phyloP scores from a whole-genome alignment of 2,329 filamentous ascomycete genomes.

The Sphaerulina musiva region DNA sequence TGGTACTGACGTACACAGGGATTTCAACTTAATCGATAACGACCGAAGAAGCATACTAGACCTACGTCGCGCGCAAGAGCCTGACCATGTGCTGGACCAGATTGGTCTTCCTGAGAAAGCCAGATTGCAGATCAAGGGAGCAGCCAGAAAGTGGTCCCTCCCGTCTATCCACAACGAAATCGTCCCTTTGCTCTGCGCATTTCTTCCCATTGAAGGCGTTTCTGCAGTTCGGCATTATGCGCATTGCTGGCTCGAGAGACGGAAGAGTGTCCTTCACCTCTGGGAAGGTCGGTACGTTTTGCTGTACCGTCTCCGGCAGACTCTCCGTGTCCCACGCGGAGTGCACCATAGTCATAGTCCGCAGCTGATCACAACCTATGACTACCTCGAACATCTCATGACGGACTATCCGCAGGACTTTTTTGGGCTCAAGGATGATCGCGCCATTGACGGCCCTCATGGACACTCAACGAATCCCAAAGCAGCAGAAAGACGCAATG shows the following conservation, averaged over 20 bases:
- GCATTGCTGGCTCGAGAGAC: constrained; percentile 2
- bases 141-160: neutral
- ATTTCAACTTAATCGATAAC: neutral
- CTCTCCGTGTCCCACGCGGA: no score
- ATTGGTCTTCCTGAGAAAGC: constrained; percentile 93
- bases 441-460: neutral
- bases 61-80: constrained; percentile 60
- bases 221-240: neutral
- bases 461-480: neutral
- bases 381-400: no score
- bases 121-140: neutral
- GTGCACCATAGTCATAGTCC: no score
- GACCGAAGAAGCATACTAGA: neutral
- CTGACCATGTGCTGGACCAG: constrained; percentile 94
- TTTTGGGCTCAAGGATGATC: neutral
- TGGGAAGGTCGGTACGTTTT: constrained; percentile 1
- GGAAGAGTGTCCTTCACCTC: neutral
- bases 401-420: neutral
- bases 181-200: neutral
- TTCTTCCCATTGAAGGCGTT: neutral
- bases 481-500: neutral
- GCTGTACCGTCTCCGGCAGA: neutral
- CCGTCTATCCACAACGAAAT: neutral
- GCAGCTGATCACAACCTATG: no score
- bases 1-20: neutral